Base-by-base conservation (phyloP, 805 yeast genomes). In the Pichia manshurica region DNA sequence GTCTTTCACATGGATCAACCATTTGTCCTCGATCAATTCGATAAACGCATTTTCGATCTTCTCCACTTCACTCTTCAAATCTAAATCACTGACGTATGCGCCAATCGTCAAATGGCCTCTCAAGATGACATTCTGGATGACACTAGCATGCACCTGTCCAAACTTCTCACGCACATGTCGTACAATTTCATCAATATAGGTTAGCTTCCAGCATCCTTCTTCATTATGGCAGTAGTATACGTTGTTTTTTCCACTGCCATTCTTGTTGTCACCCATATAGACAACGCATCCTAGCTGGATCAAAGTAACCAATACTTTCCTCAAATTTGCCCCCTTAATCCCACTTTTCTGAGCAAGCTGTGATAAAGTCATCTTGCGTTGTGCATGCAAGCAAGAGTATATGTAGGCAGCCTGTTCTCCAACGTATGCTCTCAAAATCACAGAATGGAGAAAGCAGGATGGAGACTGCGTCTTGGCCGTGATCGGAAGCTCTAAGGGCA, bases 141-240 rank as follows among this genome's bases (percentile, higher is more conserved):
- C 75, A 45, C 79, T 79, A 2, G 85, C 81, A 32, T 65, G 53
- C 13, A 66, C 66, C 20, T 66, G 68, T 15, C 78, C 73, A 41
- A 56, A 68, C 23, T 65, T 68, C n/a, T 65, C 61, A 47, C 76
- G 72, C 41, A 84, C 71, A 50, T 71, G 71, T 43, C 74, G 63
- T 29, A 88, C 71, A 50, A 89, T 79, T 46, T 84, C 86, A 38
- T 96, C 97, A 7, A 89, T 71, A 64, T 89, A 87, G 16, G 89
- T 63, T 45, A 88, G 68, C 47, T 76, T 64, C 53, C 79, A 71
- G 17, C 81, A 65, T 5, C 95, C 95, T 32, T 71, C 72, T 51
- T 82, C 83, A 57, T 82, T 75, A 50, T 80, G 76, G 28, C 70
- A 70, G 62, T 89, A 88, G 56, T 67, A 75, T 3, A 48, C 36